Evolutionary conservation across 2,329 filamentous ascomycete species (phyloP).

Genomic region (Cytospora schulzeri): DNA sequence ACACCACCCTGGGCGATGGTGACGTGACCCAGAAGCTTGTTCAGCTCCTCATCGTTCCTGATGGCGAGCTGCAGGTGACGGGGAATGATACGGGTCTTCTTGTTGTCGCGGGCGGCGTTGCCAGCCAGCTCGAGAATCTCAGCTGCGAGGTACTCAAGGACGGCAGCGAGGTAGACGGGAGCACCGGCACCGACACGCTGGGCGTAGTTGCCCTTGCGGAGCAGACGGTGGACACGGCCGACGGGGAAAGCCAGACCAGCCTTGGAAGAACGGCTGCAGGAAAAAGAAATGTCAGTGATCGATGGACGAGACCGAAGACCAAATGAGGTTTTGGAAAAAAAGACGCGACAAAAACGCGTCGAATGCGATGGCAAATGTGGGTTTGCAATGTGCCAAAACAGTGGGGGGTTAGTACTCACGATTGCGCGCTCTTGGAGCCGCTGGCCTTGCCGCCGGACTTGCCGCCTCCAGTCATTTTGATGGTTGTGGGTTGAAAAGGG

Average conservation of each 20-base stretch:
- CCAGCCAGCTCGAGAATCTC: conserved; percentile 99
- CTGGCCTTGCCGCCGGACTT: conserved; percentile 99
- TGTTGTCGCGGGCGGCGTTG: conserved; percentile 98
- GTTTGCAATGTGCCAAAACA: not conserved
- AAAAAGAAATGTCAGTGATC: conserved; percentile 41
- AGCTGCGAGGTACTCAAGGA: conserved; percentile 97
- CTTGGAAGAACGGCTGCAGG: conserved; percentile 89
- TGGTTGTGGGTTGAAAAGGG: conserved; percentile 41
- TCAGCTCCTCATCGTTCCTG: conserved; percentile 98
- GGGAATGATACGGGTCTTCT: conserved; percentile 99
- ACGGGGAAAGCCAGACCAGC: conserved; percentile 98
- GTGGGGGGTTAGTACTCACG: conserved; percentile 69
- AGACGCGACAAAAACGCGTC: conserved; percentile 40
- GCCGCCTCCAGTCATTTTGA: conserved; percentile 99
- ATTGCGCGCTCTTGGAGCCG: conserved; percentile 98
- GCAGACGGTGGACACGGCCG: conserved; percentile 97
- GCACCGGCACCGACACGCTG: conserved; percentile 99
- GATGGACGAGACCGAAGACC: conserved; percentile 25
- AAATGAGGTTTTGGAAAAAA: conserved; percentile 28
- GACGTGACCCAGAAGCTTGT: conserved; percentile 95
- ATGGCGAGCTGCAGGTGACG: conserved; percentile 99
- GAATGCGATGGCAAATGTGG: conserved; percentile 1
- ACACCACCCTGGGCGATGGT: conserved; percentile 98
- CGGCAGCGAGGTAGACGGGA: conserved; percentile 94
- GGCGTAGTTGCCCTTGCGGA: conserved; percentile 99